These are phyloP conservation scores for Colletotrichum musicola DNA, from an alignment of 2,329 filamentous ascomycete species.

Conservation along the genomic window DNA sequence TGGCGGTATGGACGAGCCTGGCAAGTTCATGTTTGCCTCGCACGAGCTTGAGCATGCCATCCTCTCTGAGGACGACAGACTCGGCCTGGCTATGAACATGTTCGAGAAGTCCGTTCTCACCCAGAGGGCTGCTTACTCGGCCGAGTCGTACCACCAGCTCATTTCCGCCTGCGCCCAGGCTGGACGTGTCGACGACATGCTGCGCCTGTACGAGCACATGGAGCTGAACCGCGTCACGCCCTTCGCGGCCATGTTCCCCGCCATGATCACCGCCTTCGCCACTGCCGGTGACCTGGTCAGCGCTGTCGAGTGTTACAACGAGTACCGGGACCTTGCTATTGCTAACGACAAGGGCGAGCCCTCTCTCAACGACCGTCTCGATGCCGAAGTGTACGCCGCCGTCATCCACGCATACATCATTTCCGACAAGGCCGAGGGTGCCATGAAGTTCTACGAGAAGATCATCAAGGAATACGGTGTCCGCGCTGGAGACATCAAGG, in stretches of 20 bases:
- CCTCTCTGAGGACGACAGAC: conserved; percentile 86
- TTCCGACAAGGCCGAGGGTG: conserved; percentile 84
- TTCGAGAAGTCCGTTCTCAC: conserved; percentile 81
- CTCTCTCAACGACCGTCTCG: conserved; percentile 77
- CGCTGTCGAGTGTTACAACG: conserved; percentile 94
- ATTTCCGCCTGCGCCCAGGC: conserved; percentile 89
- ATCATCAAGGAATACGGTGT: conserved; percentile 75
- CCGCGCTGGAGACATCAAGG: conserved; percentile 73
- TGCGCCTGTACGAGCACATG: conserved; percentile 92
- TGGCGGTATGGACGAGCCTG: conserved; percentile 85
- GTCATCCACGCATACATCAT: conserved; percentile 90
- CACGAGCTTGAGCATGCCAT: conserved; percentile 90
- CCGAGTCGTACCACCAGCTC: conserved; percentile 86
- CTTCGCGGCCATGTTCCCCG: conserved; percentile 84
- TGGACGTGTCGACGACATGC: conserved; percentile 88
- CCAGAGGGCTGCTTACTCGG: conserved; percentile 75
- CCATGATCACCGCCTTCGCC: conserved; percentile 96
- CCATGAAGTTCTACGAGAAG: conserved; percentile 86
- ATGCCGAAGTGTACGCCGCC: conserved; percentile 90
- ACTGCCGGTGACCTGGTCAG: conserved; percentile 83
- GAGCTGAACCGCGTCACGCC: conserved; percentile 80
- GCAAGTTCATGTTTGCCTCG: conserved; percentile 89
- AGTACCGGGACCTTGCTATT: conserved; percentile 91
- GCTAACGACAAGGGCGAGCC: conserved; percentile 81
- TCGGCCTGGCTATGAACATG: conserved; percentile 86